Evolutionary conservation across 176 grass and related monocot species (phyloP), one percentile per base, ranked within the genome.

Genomic region (Oryza nivara): DNA sequence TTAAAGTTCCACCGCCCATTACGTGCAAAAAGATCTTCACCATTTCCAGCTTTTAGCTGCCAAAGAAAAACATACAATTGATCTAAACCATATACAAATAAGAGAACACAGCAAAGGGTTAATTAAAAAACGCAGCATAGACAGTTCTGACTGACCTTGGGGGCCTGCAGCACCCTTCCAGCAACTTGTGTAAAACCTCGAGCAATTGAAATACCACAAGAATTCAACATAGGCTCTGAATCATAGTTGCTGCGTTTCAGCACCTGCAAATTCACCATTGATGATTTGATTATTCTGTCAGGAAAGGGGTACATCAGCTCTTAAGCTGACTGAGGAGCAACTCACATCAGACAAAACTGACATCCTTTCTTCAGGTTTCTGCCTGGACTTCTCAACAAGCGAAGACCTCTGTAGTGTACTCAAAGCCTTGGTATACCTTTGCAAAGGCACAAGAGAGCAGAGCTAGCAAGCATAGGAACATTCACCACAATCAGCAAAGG

Each of bases 1-100:
- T 96, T 98, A 20, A 98, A 98, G 51, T 98, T 98, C 96, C 93
- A 98, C 13, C 96, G 77, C 9, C 96, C 96, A 86, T 88, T 93
- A 3, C 86, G 78, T 20, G 96, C 86, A 67, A 85, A 87, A 70
- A 98, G 87, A 60, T 95, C 88, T 20, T 95, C 92, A 14, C 88
- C 91, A 44, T 91, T 97, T 19, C 89, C 93, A 77, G 91, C 78
- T 89, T 85, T 96, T 6, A 99, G 86, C 96, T 99, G 68, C 72
- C 68, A 77, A 23, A 8, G 35, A 34, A 86, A 14, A 28, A n/a
- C 65, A 87, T 6, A 32, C 30, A 14, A 23, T 20, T 48, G 26
- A 64, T 77, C 17, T 49, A 38, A 1, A 32, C 9, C 9, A 66
- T 17, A 51, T 9, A 68, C 4, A 67, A 1, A 61, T 20, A 58